Evolutionary conservation across 2,329 filamentous ascomycete genomes (phyloP), one percentile per base, ranked within the genome.

Genomic region (Stagonosporopsis chrysanthemi): DNA sequence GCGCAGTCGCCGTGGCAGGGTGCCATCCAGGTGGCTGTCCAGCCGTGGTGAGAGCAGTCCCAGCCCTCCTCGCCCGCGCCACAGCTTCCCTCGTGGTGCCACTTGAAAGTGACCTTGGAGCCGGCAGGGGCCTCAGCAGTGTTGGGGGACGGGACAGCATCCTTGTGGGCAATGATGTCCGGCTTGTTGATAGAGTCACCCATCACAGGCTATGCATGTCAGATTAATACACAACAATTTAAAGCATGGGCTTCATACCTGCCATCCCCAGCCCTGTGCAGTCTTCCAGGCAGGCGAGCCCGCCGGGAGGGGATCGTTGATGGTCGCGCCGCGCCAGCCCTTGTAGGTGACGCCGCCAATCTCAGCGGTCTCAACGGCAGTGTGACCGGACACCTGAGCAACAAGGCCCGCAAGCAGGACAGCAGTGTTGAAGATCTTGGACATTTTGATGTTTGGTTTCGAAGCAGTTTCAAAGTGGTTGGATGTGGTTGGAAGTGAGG

Each of bases 31-130:
- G 69, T 71, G 40, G 70, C 55, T n/a, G 71, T 73, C 64, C 65
- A 71, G 46, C 72, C 70, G 54, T 73, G 71, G 58, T 74, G 71
- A 26, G 60, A 65, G 66, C 70, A 73, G 57, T 72, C 69, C 71
- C 71, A 74, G 42, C 69, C 70, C 35, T 68, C 62, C 48, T 74
- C 70, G 12, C 60, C 64, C 11, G 24, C 47, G 4, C 61, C 63
- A 39, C 70, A 73, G 36, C 52, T 31, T 6, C 71, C 71, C 14
- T 64, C 52, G 55, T 72, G 71, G 57, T 71, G 66, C 71, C 71
- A 74, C 40, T 61, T 57, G 63, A 74, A 72, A 42, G 65, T 72
- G 35, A 74, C 70, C 24, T 68, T 59, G 40, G 63, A 62, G 29
- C 71, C 71, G 22, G 71, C 71, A 8, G 68, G 61, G 14, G 62